These are phyloP conservation scores for Komagataella populi DNA, from an alignment of 805 yeast species.

Conservation along the genomic window DNA sequence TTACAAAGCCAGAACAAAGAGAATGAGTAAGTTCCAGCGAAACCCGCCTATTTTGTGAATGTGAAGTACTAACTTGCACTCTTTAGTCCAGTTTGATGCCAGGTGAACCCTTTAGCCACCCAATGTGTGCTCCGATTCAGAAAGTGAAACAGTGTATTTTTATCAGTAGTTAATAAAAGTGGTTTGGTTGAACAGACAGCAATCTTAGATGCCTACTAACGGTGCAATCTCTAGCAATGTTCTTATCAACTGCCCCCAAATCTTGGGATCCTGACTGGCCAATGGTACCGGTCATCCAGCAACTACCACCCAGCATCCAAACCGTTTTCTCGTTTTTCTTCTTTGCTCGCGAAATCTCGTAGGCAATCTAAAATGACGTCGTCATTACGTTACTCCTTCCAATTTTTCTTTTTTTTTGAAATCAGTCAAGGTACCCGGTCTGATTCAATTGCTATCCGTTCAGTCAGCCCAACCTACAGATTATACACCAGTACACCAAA, in stretches of 20 bases:
- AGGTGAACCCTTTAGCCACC: conserved; percentile 23
- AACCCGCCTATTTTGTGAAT: conserved; percentile 2
- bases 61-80: neutral
- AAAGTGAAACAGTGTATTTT: neutral
- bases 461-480: neutral
- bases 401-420: neutral
- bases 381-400: neutral
- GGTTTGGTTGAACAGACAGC: neutral
- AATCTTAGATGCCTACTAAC: too few relatives aligned
- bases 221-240: neutral
- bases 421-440: neutral
- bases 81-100: conserved; percentile 58
- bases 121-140: too few relatives aligned
- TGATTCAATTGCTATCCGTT: neutral
- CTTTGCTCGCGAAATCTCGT: neutral
- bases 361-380: neutral
- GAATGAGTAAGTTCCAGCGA: conserved; percentile 54
- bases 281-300: neutral
- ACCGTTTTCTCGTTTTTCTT: neutral
- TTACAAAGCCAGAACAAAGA: conserved; percentile 92
- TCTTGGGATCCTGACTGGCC: neutral
- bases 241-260: neutral
- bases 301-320: neutral
- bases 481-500: neutral
- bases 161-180: neutral